phyloP scores from a whole-genome alignment of 2,329 filamentous ascomycete genomes.

The Cyphellophora attinorum region DNA sequence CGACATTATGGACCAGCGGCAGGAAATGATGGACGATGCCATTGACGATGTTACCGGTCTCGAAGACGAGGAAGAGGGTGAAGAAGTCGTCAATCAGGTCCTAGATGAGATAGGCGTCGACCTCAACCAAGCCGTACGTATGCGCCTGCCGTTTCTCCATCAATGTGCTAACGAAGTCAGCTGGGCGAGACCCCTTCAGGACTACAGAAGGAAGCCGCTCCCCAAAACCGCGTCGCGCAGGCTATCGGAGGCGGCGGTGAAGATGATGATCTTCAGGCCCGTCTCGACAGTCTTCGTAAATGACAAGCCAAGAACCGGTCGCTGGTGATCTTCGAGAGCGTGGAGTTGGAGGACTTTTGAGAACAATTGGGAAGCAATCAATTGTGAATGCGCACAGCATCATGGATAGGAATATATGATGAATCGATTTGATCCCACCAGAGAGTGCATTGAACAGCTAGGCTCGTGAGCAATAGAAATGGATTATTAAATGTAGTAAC shows the following conservation, averaged over 20 bases:
- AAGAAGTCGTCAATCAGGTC: conserved; percentile 94
- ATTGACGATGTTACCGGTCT: conserved; percentile 94
- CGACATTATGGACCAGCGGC: conserved; percentile 97
- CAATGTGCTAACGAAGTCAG: conserved; percentile 36
- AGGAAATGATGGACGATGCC: conserved; percentile 99
- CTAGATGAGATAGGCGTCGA: conserved; percentile 95
- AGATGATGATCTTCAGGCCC: conserved; percentile 88
- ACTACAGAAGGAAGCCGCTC: conserved; percentile 61
- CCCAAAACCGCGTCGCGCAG: conserved; percentile 74
- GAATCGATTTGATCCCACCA: too few relatives aligned
- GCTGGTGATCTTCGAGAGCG: too few relatives aligned
- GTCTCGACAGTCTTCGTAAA: conserved; percentile 73
- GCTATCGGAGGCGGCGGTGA: conserved; percentile 62
- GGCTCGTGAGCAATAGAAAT: too few relatives aligned
- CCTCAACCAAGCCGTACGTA: conserved; percentile 73
- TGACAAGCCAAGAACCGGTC: too few relatives aligned
- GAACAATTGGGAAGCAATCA: too few relatives aligned
- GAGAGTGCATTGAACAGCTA: too few relatives aligned
- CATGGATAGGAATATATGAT: too few relatives aligned
- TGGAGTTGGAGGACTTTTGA: too few relatives aligned
- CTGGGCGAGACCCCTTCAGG: conserved; percentile 85
- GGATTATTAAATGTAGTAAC: too few relatives aligned
- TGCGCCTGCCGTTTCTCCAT: conserved; percentile 9
- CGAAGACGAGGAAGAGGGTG: conserved; percentile 84
- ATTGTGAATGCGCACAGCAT: too few relatives aligned